A percentile compares a stretch with the other conserved stretches of the same genome.
Conservation (phyloP, 176 grass and related monocot species). For the Secale cereale region DNA sequence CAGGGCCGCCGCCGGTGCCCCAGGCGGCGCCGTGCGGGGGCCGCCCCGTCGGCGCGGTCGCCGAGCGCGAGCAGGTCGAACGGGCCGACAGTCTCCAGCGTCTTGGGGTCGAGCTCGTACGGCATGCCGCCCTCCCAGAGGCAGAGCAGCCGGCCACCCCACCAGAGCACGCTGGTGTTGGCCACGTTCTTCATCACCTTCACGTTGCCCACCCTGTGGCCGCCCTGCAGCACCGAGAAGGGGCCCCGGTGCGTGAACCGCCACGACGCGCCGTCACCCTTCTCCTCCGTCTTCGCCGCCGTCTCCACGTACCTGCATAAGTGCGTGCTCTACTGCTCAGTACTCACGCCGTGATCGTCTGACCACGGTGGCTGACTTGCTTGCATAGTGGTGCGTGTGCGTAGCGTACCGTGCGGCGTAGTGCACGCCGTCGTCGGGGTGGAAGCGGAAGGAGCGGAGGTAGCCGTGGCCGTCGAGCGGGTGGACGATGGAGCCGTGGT, state of each 20-base stretch:
- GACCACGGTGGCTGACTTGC: background rate
- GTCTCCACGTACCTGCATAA: conserved; percentile 68
- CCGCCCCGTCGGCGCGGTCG: background rate
- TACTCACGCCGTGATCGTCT: background rate
- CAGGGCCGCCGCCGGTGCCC: background rate
- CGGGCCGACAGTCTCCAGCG: conserved; percentile 65
- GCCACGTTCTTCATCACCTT: conserved; percentile 99
- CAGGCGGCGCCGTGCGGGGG: background rate
- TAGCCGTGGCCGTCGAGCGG: conserved; percentile 98
- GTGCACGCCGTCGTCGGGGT: background rate
- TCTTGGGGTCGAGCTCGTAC: conserved; percentile 66
- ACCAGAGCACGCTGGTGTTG: conserved; percentile 82
- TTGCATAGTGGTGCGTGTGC: background rate
- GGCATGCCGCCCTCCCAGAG: conserved; percentile 93
- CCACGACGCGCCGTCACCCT: conserved; percentile 41
- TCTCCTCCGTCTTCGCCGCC: conserved; percentile 77
- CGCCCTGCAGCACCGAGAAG: conserved; percentile 82
- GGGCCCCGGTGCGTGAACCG: conserved; percentile 91
- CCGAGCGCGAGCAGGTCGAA: conserved; percentile 43
- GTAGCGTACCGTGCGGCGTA: conserved; percentile 61
- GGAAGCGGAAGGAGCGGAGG: conserved; percentile 83
- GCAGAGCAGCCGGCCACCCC: conserved; percentile 75
- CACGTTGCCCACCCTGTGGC: conserved; percentile 67
- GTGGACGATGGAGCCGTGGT: conserved; percentile 96
- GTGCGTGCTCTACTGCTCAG: background rate